Evolutionary conservation across 192 early-diverging fungal genomes (phyloP), one percentile per base, ranked within the genome.

Genomic region (Gonapodya sp.): DNA sequence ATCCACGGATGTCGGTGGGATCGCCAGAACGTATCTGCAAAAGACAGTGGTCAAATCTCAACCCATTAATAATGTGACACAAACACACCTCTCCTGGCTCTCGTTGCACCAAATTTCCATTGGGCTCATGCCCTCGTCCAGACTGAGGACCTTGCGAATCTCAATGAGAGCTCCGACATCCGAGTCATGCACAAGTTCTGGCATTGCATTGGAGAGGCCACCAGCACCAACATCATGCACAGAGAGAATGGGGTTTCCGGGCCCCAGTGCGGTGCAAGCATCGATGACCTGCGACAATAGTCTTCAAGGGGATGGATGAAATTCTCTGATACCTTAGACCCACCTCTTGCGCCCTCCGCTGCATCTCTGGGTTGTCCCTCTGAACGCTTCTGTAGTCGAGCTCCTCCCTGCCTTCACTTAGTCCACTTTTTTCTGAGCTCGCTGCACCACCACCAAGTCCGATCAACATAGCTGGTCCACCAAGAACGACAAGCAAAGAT

Each of bases 101-200:
- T 99, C 98, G 73, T 99, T 99, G 88, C 98, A 99, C 98, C 98
- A 99, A 73, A 99, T 97, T 85, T 98, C 98, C 98, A 99, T 98
- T n/a, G 98, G 98, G 74, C 94, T 96, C 94, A 99, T 94, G 77
- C 92, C 85, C 14, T 92, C 88, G 81, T 99, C 98, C 82, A 95
- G 96, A 80, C 90, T 92, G 31, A 94, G 96, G 74, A 99, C 93
- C 36, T 94, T 91, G 36, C 97, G 94, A 35, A 99, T 85, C 87
- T 98, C 93, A 84, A 99, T 94, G 1, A 86, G 79, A 35, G 96
- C 97, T 79, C 98, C 98, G 34, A 96, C 91, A 78, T 91, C 92
- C 79, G 92, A 88, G 86, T 98, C 98, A 85, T 99, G 94, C 34
- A 99, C 98, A 80, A 98, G 93, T 88, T 99, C 98, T 32, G 98